Base-by-base conservation (phyloP, 1,284 basidiomycete species). In the Ustilago trichophora region DNA sequence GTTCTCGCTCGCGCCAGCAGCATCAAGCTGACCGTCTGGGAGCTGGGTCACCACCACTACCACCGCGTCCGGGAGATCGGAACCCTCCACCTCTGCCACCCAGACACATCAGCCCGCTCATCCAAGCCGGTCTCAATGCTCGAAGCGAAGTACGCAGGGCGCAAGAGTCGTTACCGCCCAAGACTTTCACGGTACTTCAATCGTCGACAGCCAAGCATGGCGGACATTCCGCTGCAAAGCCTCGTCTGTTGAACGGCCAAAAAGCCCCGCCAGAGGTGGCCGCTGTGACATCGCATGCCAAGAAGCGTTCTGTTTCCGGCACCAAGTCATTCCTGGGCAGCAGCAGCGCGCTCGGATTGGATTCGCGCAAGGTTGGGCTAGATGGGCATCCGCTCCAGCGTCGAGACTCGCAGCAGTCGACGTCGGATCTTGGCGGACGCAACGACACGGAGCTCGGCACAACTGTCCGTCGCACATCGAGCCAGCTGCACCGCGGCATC, bases 61-160 rank as follows among this genome's bases (percentile, higher is more conserved):
- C 72, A 44, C 73, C 55, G 16, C 64, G 73, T 3, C 72, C 65
- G 1, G 38, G 48, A 22, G 58, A 66, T 22, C 49, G 54, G 42
- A 40, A 67, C 31, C 77, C 78, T 1, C 75, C 76, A 2, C 76
- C 76, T 6, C 63, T 76, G 33, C 78, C 79, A 15, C 74, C 76
- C 3, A 55, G 77, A 19, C 75, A 75, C 47, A 74, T 78, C 32
- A 72, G 64, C 38, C 80, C 80, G 33, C 75, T 81, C 45, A 81
- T 81, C 49, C 80, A 80, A 47, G 80, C 80, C 11, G 72, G 76
- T 47, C 66, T 81, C 34, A 72, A 77, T 33, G 80, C 80, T 3
- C 67, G 75, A 31, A 70, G 59, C 48, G 72, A 81, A 45, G 77
- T 80, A 22, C 73, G 72, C 43, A 63, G 64, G 13, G 72, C 71